Evolutionary conservation across 345 rosid genomes (phyloP), one percentile per base, ranked within the genome.

Genomic region (Dipteronia dyeriana): DNA sequence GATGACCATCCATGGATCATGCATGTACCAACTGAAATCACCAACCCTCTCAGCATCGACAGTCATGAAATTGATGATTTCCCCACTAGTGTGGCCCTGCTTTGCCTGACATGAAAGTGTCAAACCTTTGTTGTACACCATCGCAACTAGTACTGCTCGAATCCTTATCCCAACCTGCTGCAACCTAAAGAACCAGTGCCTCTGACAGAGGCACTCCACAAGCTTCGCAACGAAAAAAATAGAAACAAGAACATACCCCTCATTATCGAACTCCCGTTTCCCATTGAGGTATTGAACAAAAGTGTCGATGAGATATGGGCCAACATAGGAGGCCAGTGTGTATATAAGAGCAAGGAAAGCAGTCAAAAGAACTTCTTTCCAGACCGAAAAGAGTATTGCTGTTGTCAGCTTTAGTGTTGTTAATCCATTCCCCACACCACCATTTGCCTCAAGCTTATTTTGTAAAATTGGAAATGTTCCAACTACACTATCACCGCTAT

Each of bases 41-140:
- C 82, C 91, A 51, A 91, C 39, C 78, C 91, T 86, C 82, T 88
- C 89, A 2, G 93, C 90, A 84, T 90, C 96, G 25, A 90, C 94
- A 1, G 90, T 82, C 90, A 91, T 90, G 76, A 87, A 80, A 78
- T 91, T 91, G 67, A 91, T 88, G 62, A 91, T 88, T 85, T 91
- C 96, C 25, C 94, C 96, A 57, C 92, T 90, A 17, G 87, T 90
- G 53, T 82, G 86, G 9, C 89, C 86, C 73, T 87, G 89, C 75
- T 84, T 88, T 11, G 91, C 84, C 5, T 81, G 87, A 60, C 85
- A 77, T 10, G 93, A 88, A 76, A 91, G 91, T 1, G 85, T 86
- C 78, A 91, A 74, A 57, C 89, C 90, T 78, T 91, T 91, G 51
- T 88, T 87, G 53, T 91, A 91, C 71, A 91, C 83, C 90, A 84